Evolutionary conservation across 441 rosid species (phyloP), one percentile per base, ranked within the genome.

Genomic region (Manihot esculenta): DNA sequence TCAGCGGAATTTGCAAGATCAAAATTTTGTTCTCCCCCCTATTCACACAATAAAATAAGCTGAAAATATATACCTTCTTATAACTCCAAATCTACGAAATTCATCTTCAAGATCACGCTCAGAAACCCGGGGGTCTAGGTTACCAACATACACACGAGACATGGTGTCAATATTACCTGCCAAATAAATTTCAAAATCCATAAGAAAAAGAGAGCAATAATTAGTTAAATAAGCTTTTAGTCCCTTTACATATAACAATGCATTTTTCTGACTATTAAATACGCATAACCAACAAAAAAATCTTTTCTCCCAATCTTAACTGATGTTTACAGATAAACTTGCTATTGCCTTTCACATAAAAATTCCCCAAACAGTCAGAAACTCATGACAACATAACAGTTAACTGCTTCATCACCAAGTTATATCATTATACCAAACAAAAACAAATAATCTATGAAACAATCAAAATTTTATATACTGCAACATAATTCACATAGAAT

Each of bases 41-140:
- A 21, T 26, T 33, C 10, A 47, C 4, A 33, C 49, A 57, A 0
- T 17, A 1, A 26, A 56, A 10, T 2, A 18, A n/a, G 17, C 18
- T 0, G 10, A 69, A 48, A 47, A 38, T 3, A 0, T 17, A 38
- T 26, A 89, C 98, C 87, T 91, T 79, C 91, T 80, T 47, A 91
- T 86, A 60, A 87, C 90, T 45, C 96, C 96, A 72, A 82, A 93
- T 65, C 74, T 44, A 18, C 89, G 88, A 77, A 93, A 93, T 80
- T 89, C 97, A 54, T 93, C 96, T 79, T 93, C 98, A 9, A 93
- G 94, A n/a, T 93, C 97, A 69, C 93, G 84, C 82, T 93, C 96
- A 47, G 86, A 26, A 48, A 89, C 92, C 7, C 88, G 85, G 24
- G 94, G 85, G 55, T 93, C 97, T 82, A 93, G 60, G 70, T 89